Evolutionary conservation across 1,284 basidiomycete species (phyloP), one percentile per base, ranked within the genome.

Genomic region (Tausonia pullulans): DNA sequence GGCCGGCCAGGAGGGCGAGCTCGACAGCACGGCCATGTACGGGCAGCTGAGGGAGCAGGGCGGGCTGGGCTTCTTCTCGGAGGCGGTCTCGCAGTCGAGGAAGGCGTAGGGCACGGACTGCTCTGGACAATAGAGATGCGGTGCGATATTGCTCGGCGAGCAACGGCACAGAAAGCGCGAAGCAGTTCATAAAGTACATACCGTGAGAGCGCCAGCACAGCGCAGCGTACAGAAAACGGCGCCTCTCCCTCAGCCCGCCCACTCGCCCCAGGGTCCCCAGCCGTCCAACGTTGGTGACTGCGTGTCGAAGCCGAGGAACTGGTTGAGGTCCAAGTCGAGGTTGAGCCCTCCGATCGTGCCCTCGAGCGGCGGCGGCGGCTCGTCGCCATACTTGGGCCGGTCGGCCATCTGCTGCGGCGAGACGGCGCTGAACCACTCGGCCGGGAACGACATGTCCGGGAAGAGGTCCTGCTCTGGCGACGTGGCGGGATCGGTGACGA

Each of bases 21-120:
- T 63, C 13, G 62, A 63, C 40, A 58, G 56, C 41, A 63, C 62
- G 39, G 55, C 56, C 40, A 63, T 63, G 13, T 63, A 63, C 44
- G 62, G 62, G 3, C 44, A 49, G 41, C 44, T 63, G 55, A 58
- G 62, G 56, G 62, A 58, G 53, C 4, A 53, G 5, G 62, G 52
- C 4, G 56, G 62, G 45, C 56, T 63, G 4, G 46, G 41, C 39
- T 63, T 58, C 52, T n/a, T n/a, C n/a, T n/a, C n/a, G n/a, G n/a
- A n/a, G n/a, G n/a, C n/a, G n/a, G n/a, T n/a, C n/a, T n/a, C n/a
- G n/a, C n/a, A n/a, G n/a, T n/a, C n/a, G n/a, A n/a, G n/a, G n/a
- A n/a, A n/a, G n/a, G n/a, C n/a, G n/a, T n/a, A n/a, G n/a, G n/a
- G n/a, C n/a, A n/a, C n/a, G n/a, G n/a, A n/a, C n/a, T n/a, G n/a